Base-by-base conservation (phyloP, 2,329 filamentous ascomycete species). In the Claviceps arundinis region DNA sequence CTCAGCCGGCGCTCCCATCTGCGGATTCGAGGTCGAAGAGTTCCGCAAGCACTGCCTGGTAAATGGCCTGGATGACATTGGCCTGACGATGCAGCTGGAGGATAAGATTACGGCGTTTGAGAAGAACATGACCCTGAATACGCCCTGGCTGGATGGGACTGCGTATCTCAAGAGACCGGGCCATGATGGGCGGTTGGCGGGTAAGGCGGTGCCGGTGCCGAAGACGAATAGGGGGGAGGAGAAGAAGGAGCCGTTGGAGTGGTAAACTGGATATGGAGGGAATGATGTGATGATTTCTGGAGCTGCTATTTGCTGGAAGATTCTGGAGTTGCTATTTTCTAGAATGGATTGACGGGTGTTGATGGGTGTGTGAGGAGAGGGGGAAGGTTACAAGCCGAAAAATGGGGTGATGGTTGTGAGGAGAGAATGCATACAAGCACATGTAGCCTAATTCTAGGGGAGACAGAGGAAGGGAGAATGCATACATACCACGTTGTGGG, bases 21-120 rank as follows among this genome's bases (percentile, higher is more conserved):
- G 84, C 63, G 69, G 71, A 42, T 97, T 97, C 63, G 85, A 95
- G 0, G 87, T 95, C 5, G 91, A 97, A 65, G 81, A 86, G 70
- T 97, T 97, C 76, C 77, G 89, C 65, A 95, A 94, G 72, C 89
- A 97, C 72, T 97, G 91, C 69, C 73, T 97, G 49, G 69, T 95
- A 62, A 95, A 97, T 64, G 91, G 91, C 0, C 81, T 97, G 9
- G 91, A 97, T 65, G 93, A 97, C 61, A 97, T 97, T 62, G 91
- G 91, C 38, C 72, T 97, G 57, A 97, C 91, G 5, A 88, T 96
- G 77, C 87, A 94, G 71, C 80, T 87, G 71, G 89, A 93, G 57
- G 85, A 89, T 56, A 89, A 95, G 77, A 96, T 97, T 64, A 73
- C 78, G 53, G 77, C 77, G 55, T 95, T 93, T 62, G 91, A 97